Evolutionary conservation across 1,139 yeast species (phyloP).

Genomic region (Lodderomyces beijingensis): DNA sequence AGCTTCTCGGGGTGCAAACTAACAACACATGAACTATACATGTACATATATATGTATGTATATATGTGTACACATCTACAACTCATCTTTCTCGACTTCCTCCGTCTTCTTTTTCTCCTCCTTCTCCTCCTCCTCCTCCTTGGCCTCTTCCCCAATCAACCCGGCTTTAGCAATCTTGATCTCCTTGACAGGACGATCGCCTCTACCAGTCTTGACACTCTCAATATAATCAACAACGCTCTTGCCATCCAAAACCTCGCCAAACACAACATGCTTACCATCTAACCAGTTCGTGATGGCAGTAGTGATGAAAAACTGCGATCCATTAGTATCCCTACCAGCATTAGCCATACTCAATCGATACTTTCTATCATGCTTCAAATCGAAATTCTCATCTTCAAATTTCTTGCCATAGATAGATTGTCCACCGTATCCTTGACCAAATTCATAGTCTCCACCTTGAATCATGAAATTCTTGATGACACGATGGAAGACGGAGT

Average conservation of each 20-base stretch:
- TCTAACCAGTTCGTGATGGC: constrained; percentile 60
- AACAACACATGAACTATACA: constrained; percentile 5
- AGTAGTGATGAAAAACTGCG: constrained; percentile 65
- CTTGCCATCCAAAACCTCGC: constrained; percentile 68
- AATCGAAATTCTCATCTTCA: constrained; percentile 51
- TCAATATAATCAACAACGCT: constrained; percentile 58
- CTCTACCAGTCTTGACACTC: constrained; percentile 43
- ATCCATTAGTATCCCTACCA: constrained; percentile 59
- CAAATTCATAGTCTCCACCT: constrained; percentile 60
- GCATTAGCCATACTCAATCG: constrained; percentile 63
- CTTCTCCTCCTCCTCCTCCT: constrained; percentile 16
- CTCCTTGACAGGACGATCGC: constrained; percentile 50
- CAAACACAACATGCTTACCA: constrained; percentile 76
- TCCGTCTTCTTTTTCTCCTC: constrained; percentile 1
- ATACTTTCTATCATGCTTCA: constrained; percentile 58
- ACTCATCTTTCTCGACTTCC: neutral
- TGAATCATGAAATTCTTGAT: constrained; percentile 58
- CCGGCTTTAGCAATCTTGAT: constrained; percentile 50
- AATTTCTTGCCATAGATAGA: constrained; percentile 57
- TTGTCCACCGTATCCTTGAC: constrained; percentile 58
- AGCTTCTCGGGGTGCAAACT: constrained; percentile 28
- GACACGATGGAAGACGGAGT: constrained; percentile 54
- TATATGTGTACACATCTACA: constrained; percentile 1
- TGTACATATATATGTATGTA: neutral
- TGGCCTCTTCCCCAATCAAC: constrained; percentile 18